Percentiles rank a stretch among this genome's conserved stretches.
Evolutionary conservation across 2,329 filamentous ascomycete genomes (phyloP).

Genomic region (Hypomyces perniciosus): DNA sequence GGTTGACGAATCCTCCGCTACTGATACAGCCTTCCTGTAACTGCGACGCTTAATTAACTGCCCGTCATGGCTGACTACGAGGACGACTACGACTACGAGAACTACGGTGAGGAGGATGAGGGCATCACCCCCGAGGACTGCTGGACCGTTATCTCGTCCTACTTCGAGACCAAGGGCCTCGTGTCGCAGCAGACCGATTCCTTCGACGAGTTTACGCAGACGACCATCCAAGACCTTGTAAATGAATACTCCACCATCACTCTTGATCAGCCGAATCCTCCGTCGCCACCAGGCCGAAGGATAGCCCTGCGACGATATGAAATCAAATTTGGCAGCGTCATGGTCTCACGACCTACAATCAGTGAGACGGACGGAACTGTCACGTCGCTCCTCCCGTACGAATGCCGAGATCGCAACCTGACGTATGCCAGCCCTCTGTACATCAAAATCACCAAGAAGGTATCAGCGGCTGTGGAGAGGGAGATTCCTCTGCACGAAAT

Average conservation of each 20-base stretch:
- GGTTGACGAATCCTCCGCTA: not conserved
- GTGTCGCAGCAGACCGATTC: slow-evolving; percentile 98
- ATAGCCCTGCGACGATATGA: slow-evolving; percentile 89
- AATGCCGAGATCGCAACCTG: slow-evolving; percentile 89
- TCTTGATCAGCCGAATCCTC: slow-evolving; percentile 87
- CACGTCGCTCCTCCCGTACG: slow-evolving; percentile 81
- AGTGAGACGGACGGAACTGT: slow-evolving; percentile 90
- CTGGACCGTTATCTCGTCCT: slow-evolving; percentile 95
- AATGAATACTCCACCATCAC: slow-evolving; percentile 86
- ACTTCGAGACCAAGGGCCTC: slow-evolving; percentile 92
- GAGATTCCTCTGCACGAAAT: slow-evolving; percentile 61
- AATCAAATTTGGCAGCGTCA: slow-evolving; percentile 86
- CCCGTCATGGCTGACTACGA: slow-evolving; percentile 51
- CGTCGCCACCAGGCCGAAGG: slow-evolving; percentile 66
- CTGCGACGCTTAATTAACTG: not conserved
- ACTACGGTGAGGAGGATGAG: slow-evolving; percentile 61
- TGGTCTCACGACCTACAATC: slow-evolving; percentile 83
- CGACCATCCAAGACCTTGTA: slow-evolving; percentile 90
- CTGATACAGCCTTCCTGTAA: not conserved
- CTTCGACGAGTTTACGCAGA: slow-evolving; percentile 93
- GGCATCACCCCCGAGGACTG: slow-evolving; percentile 93
- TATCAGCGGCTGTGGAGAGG: slow-evolving; percentile 75
- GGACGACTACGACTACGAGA: slow-evolving; percentile 58
- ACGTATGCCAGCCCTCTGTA: slow-evolving; percentile 93
- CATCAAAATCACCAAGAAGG: slow-evolving; percentile 78